A percentile compares a stretch with the other conserved stretches of the same genome.
phyloP scores from a whole-genome alignment of 305 asterid genomes.

The Fraxinus baroniana region DNA sequence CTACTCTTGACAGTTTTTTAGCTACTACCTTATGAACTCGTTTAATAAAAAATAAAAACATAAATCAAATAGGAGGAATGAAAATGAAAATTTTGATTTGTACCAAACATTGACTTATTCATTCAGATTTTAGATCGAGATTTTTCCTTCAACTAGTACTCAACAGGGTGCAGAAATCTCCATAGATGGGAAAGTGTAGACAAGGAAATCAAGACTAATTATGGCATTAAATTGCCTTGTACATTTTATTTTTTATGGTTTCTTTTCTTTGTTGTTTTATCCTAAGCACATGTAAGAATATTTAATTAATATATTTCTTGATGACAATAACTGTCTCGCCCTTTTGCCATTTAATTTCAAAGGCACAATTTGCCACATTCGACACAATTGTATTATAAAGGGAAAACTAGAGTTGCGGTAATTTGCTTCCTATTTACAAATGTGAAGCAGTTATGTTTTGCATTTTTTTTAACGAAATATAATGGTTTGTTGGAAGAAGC shows the following conservation, averaged over 20 bases:
- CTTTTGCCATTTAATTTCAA: background rate
- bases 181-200: background rate
- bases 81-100: no score
- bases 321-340: background rate
- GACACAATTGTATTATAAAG: background rate
- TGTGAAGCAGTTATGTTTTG: background rate
- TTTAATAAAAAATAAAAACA: no score
- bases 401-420: background rate
- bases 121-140: background rate
- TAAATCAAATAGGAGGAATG: no score
- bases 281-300: constrained; percentile 9
- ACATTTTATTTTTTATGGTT: background rate
- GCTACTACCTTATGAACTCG: background rate
- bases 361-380: background rate
- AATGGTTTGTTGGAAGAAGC: background rate
- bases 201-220: background rate
- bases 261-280: constrained; percentile 26
- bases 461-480: no score
- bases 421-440: background rate
- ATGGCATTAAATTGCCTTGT: background rate
- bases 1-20: background rate
- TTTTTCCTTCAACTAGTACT: background rate
- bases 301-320: no score
- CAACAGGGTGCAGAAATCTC: background rate
- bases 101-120: no score